Evolutionary conservation across 495 filamentous ascomycete genomes (phyloP).

Genomic region (Ramalina intermedia): DNA sequence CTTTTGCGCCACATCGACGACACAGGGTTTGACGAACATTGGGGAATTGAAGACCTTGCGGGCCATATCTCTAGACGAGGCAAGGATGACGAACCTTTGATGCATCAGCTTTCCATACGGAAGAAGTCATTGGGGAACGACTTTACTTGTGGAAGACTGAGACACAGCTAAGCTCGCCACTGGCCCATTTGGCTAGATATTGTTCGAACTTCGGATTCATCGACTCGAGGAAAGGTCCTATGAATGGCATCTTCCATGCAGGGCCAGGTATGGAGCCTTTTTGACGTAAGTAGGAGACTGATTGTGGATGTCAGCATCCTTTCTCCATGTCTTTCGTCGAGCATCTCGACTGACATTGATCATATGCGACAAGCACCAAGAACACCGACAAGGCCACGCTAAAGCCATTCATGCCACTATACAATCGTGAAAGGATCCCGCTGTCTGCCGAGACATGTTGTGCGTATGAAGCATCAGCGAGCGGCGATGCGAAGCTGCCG

Average conservation of each 20-base stretch:
- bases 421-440: slow-evolving; percentile 28
- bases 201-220: slow-evolving; percentile 82
- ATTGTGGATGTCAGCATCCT: background rate
- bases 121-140: background rate
- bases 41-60: slow-evolving; percentile 97
- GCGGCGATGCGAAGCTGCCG: slow-evolving; percentile 61
- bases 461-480: slow-evolving; percentile 44
- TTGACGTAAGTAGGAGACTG: slow-evolving; percentile 72
- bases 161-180: slow-evolving; percentile 84
- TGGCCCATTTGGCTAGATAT: slow-evolving; percentile 85
- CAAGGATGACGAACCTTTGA: slow-evolving; percentile 87
- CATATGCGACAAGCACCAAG: slow-evolving; percentile 59
- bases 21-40: slow-evolving; percentile 82
- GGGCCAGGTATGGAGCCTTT: slow-evolving; percentile 82
- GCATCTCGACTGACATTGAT: slow-evolving; percentile 53
- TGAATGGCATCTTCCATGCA: slow-evolving; percentile 76
- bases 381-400: slow-evolving; percentile 51
- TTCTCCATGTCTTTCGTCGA: background rate
- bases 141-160: slow-evolving; percentile 98
- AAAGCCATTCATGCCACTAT: slow-evolving; percentile 46
- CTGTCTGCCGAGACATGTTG: slow-evolving; percentile 29
- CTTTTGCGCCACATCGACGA: slow-evolving; percentile 91
- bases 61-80: slow-evolving; percentile 87
- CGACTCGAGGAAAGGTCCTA: slow-evolving; percentile 88
- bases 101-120: background rate